Base-by-base conservation (phyloP, 331 rosid species). In the Phaseolus coccineus region DNA sequence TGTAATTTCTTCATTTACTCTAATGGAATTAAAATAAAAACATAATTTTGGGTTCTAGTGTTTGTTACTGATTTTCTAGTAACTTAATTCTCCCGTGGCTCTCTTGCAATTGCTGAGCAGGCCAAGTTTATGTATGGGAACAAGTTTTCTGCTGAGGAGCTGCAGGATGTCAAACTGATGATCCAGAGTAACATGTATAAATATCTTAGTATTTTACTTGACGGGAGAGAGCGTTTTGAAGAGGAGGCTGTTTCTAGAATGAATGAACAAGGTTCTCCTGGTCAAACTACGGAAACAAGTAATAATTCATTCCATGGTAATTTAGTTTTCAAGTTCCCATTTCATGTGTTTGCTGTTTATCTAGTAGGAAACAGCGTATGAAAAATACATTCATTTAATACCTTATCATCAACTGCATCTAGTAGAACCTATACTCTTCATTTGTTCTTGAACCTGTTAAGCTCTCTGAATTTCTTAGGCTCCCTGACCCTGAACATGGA, bases 181-280 rank as follows among this genome's bases (percentile, higher is more conserved):
- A 93, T 96, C 79, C 96, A 96, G 81, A 96, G 98, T 84, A 93
- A 91, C 83, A 88, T 96, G 95, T 96, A 96, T 84, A 96, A 86
- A 83, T 96, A 96, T 87, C 94, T 96, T 61, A 96, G 99, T 86
- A 91, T 90, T 88, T 81, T 96, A 78, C 98, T 96, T 24, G 98
- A 96, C 83, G 99, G 99, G 72, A 91, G 96, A 75, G 99, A 96
- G 81, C 98, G 97, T 48, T 96, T 96, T 70, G 98, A 96, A 90
- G 99, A 96, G 85, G 98, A 96, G 81, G 90, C 81, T 69, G 70
- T 83, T 50, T 81, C 91, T 70, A 79, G 87, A 85, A 87, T 84
- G 77, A 86, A 80, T 58, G 87, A 81, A 75, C 82, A 69, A 74
- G 72, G 71, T 81, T 82, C 94, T 55, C 73, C 81, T 48, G 77